Evolutionary conservation across 805 yeast genomes (phyloP).

Genomic region (Metschnikowia peoriensis): DNA sequence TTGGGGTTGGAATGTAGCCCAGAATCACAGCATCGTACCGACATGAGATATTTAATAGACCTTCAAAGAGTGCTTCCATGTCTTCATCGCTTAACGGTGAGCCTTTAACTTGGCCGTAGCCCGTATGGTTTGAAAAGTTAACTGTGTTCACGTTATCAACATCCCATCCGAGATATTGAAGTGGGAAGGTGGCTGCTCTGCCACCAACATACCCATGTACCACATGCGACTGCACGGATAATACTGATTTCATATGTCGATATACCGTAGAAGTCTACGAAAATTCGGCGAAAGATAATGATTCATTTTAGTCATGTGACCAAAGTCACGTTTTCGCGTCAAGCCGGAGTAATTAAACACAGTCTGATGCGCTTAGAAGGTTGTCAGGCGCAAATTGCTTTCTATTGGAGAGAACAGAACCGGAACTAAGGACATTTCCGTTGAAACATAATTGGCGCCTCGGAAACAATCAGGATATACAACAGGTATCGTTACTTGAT

Average conservation of each 20-base stretch:
- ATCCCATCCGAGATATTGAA: slow-evolving; percentile 88
- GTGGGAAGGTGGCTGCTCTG: slow-evolving; percentile 84
- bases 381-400: no score
- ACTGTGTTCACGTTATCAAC: slow-evolving; percentile 89
- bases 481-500: no score
- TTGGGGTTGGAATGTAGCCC: slow-evolving; percentile 20
- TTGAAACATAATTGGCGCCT: no score
- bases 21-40: slow-evolving; percentile 18
- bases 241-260: slow-evolving; percentile 27
- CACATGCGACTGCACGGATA: slow-evolving; percentile 79
- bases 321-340: background rate
- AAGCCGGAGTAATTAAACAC: background rate
- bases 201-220: slow-evolving; percentile 96
- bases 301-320: slow-evolving; percentile 1
- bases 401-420: no score
- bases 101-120: slow-evolving; percentile 53
- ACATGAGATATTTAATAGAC: slow-evolving; percentile 15
- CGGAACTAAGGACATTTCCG: no score
- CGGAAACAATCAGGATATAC: no score
- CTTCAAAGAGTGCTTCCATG: slow-evolving; percentile 13
- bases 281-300: background rate
- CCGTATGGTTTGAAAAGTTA: slow-evolving; percentile 89
- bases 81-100: slow-evolving; percentile 9
- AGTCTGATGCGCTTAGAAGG: background rate
- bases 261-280: background rate